Percentiles rank a stretch among this genome's conserved stretches.
Conservation (phyloP, 495 filamentous ascomycete genomes). For the Podospora pseudocomata region DNA sequence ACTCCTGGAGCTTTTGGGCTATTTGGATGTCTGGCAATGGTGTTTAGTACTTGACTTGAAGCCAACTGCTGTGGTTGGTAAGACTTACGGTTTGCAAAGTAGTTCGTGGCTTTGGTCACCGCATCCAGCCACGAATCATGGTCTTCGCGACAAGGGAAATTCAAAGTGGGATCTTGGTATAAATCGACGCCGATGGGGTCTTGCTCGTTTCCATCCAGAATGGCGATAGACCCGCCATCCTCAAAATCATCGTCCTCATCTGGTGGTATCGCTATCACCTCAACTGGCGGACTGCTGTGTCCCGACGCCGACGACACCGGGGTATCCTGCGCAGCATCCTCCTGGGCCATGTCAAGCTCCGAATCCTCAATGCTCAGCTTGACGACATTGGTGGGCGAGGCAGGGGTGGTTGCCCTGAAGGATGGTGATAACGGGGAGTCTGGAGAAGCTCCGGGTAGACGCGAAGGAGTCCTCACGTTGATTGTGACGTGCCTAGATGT, state of each 20-base stretch:
- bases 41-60: constrained; percentile 27
- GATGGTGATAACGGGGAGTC: constrained; percentile 49
- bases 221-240: constrained; percentile 18
- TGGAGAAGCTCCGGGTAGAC: constrained; percentile 34
- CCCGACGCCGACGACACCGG: constrained; percentile 38
- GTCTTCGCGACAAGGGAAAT: constrained; percentile 42
- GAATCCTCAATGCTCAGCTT: constrained; percentile 42
- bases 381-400: constrained; percentile 27
- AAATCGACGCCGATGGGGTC: constrained; percentile 9
- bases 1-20: constrained; percentile 36
- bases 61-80: constrained; percentile 10
- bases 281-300: constrained; percentile 38
- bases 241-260: constrained; percentile 36
- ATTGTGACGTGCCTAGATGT: constrained; percentile 52
- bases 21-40: constrained; percentile 38
- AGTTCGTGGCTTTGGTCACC: constrained; percentile 31
- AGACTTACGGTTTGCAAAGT: constrained; percentile 39
- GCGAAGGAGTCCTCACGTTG: constrained; percentile 47
- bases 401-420: constrained; percentile 27
- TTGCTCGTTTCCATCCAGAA: constrained; percentile 23
- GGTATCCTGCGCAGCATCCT: constrained; percentile 24
- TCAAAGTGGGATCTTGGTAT: constrained; percentile 25
- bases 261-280: constrained; percentile 29
- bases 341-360: constrained; percentile 37
- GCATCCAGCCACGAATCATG: constrained; percentile 40